These are phyloP conservation scores for Apodospora peruviana DNA, from an alignment of 495 filamentous ascomycete genomes.

Conservation along the genomic window DNA sequence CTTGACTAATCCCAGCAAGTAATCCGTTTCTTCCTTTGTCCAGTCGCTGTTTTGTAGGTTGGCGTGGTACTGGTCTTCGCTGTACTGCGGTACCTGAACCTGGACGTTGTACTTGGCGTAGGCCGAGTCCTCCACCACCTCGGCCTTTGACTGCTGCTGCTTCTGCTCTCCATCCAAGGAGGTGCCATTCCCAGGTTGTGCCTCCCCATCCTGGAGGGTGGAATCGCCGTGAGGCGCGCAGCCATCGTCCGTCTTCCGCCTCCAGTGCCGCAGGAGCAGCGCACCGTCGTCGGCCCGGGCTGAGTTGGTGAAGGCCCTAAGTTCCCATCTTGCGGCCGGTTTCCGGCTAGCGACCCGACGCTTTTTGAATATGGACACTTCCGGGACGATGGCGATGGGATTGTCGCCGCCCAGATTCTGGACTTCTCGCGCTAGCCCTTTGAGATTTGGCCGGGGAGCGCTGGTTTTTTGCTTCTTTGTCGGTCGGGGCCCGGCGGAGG, in stretches of 20 bases:
- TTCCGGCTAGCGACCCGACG: conserved; percentile 48
- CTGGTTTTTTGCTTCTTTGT: conserved; percentile 73
- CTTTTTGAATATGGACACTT: conserved; percentile 42
- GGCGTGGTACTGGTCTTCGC: conserved; percentile 76
- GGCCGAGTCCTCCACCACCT: conserved; percentile 41
- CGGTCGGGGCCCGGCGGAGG: conserved; percentile 49
- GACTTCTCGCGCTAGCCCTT: conserved; percentile 52
- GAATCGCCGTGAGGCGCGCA: conserved; percentile 10
- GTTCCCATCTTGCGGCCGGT: conserved; percentile 57
- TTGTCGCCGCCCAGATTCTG: conserved; percentile 53
- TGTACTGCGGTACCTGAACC: conserved; percentile 68
- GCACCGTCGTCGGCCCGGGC: conserved; percentile 39
- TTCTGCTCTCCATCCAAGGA: conserved; percentile 12
- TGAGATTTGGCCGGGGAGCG: conserved; percentile 59
- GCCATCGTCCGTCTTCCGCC: conserved; percentile 34
- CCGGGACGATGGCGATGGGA: conserved; percentile 42
- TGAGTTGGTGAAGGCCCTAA: conserved; percentile 49
- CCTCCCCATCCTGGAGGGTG: conserved; percentile 12
- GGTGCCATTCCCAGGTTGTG: conserved; percentile 6
- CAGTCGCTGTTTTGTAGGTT: conserved; percentile 70
- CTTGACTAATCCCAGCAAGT: conserved; percentile 65
- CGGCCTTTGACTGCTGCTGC: conserved; percentile 8
- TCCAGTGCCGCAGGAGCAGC: conserved; percentile 66
- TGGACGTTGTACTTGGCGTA: conserved; percentile 82
- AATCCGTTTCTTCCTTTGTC: conserved; percentile 90